A percentile compares a stretch with the other conserved stretches of the same genome.
Conservation (phyloP, 2,329 filamentous ascomycete species). For the Colletotrichum tofieldiae region DNA sequence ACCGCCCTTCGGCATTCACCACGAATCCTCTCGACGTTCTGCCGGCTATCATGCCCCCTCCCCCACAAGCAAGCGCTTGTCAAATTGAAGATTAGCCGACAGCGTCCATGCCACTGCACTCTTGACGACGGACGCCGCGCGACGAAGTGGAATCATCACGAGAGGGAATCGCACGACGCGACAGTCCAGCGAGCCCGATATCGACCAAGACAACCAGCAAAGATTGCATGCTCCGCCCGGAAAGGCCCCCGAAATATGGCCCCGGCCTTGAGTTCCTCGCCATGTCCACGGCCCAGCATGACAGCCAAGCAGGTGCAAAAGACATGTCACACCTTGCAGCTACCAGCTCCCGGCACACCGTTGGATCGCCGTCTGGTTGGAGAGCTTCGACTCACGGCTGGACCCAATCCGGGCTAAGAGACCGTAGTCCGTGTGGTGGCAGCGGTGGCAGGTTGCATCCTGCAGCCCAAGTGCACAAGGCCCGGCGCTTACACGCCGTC, state of each 20-base stretch:
- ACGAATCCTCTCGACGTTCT: background rate
- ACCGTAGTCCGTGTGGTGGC: conserved; percentile 10
- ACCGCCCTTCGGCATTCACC: conserved; percentile 27
- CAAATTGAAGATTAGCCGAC: background rate
- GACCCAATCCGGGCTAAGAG: background rate
- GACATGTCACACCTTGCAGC: conserved; percentile 1
- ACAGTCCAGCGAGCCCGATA: background rate
- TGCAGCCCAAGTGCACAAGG: conserved; percentile 25
- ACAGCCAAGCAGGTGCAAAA: conserved; percentile 1
- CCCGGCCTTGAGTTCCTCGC: background rate
- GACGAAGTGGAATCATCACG: conserved; percentile 19
- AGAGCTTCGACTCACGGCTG: background rate
- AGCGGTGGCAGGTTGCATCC: conserved; percentile 22
- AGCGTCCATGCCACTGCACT: background rate
- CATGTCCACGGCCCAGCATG: background rate
- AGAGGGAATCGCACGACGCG: conserved; percentile 12
- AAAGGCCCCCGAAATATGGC: background rate
- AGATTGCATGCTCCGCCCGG: background rate
- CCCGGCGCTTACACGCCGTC: conserved; percentile 42
- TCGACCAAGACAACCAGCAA: background rate
- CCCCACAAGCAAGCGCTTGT: background rate
- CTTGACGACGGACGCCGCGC: background rate
- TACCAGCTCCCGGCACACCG: background rate
- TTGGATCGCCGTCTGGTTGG: conserved; percentile 6
- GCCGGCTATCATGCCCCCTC: background rate